Evolutionary conservation across 148 eudicot species (phyloP).

Genomic region (Rhododendron molle): DNA sequence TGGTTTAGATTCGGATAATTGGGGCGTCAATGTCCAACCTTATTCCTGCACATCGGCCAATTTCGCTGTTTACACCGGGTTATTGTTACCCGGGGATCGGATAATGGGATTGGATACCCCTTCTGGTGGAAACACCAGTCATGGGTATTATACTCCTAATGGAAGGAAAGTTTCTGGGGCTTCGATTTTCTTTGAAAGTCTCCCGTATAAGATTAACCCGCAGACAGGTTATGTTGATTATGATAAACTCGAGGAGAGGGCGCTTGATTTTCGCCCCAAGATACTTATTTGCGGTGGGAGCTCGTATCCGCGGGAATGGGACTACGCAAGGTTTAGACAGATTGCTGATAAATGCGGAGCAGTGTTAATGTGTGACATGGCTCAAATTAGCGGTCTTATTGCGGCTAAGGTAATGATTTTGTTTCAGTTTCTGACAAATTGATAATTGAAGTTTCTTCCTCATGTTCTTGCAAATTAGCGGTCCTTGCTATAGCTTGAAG

Average conservation of each 20-base stretch:
- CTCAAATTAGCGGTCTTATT: conserved; percentile 93
- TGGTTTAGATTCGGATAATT: conserved; percentile 30
- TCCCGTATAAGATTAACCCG: conserved; percentile 78
- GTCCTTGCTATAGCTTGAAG: background rate
- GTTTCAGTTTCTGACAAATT: background rate
- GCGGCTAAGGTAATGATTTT: conserved; percentile 79
- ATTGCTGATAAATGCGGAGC: conserved; percentile 89
- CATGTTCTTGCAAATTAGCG: background rate
- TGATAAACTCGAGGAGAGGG: conserved; percentile 89
- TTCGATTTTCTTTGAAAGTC: conserved; percentile 87
- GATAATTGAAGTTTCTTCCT: background rate
- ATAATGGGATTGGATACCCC: conserved; percentile 96
- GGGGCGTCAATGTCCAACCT: conserved; percentile 60
- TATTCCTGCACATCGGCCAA: conserved; percentile 90
- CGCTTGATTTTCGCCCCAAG: conserved; percentile 89
- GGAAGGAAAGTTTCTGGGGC: conserved; percentile 93
- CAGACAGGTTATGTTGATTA: conserved; percentile 73
- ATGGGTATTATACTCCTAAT: conserved; percentile 78
- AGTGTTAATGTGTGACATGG: conserved; percentile 92
- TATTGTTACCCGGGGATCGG: conserved; percentile 75
- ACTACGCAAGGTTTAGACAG: conserved; percentile 68
- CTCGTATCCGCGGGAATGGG: conserved; percentile 94
- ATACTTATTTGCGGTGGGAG: conserved; percentile 94
- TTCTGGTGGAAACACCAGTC: conserved; percentile 85
- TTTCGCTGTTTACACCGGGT: conserved; percentile 85